A percentile compares a stretch with the other conserved stretches of the same genome.
Conservation (phyloP, 2,329 filamentous ascomycete species). For the Xylariaceae sp. region DNA sequence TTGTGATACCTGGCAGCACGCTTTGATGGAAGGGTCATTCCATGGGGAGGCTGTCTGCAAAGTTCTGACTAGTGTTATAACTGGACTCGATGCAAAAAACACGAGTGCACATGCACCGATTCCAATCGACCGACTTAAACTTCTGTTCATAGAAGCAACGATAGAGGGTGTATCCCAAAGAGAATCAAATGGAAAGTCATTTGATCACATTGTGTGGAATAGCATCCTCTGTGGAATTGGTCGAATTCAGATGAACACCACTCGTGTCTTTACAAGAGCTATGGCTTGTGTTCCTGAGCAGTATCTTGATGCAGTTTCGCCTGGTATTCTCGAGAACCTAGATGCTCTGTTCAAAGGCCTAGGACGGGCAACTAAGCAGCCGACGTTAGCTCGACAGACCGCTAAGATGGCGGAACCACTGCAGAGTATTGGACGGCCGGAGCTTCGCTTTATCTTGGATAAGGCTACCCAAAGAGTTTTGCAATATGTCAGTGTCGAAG, state of each 20-base stretch:
- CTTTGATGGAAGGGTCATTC: conserved; percentile 22
- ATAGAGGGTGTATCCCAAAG: conserved; percentile 29
- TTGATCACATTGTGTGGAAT: conserved; percentile 31
- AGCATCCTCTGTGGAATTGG: conserved; percentile 31
- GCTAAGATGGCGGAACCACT: conserved; percentile 34
- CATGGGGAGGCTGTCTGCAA: conserved; percentile 24
- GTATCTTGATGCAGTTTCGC: conserved; percentile 20
- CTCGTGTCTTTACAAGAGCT: conserved; percentile 33
- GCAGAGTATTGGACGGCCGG: conserved; percentile 22
- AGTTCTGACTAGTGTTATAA: conserved; percentile 28
- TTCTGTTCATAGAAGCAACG: conserved; percentile 27
- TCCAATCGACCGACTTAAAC: not conserved
- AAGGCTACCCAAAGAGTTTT: conserved; percentile 27
- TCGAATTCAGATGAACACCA: conserved; percentile 32
- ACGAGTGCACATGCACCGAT: not conserved
- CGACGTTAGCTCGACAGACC: conserved; percentile 29
- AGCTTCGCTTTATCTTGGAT: conserved; percentile 32
- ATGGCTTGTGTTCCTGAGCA: conserved; percentile 31
- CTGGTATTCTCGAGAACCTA: conserved; percentile 34
- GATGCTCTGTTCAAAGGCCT: conserved; percentile 25
- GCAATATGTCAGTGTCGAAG: conserved; percentile 9
- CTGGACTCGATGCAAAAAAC: conserved; percentile 17
- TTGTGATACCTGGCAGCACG: conserved; percentile 31
- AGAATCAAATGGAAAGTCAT: not conserved
- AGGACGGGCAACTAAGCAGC: not conserved